phyloP scores from a whole-genome alignment of 2,329 filamentous ascomycete species.

The Didymella exigua region DNA sequence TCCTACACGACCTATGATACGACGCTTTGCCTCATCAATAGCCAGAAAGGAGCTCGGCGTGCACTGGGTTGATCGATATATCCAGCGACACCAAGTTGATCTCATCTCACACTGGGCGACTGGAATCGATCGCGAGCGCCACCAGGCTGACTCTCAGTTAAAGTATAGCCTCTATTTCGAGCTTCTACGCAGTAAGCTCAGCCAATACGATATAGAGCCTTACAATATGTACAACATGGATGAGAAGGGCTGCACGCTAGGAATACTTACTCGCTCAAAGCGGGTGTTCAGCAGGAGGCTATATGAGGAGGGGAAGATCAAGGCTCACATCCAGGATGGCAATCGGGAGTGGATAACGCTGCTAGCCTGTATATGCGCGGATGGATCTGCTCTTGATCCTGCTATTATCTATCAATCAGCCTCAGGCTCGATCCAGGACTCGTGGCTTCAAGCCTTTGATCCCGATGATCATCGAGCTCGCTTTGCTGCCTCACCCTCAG shows the following conservation, averaged over 20 bases:
- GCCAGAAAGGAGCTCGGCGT: conserved; percentile 17
- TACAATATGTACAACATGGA: background rate
- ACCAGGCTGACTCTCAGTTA: conserved; percentile 16
- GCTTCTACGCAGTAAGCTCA: conserved; percentile 8
- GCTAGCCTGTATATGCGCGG: background rate
- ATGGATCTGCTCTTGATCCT: background rate
- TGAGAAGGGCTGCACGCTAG: too few species aligned
- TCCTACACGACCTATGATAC: conserved; percentile 21
- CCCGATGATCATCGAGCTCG: background rate
- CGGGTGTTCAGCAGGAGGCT: too few species aligned
- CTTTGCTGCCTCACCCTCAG: background rate
- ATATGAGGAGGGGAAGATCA: too few species aligned
- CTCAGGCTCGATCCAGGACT: too few species aligned
- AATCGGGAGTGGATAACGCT: background rate
- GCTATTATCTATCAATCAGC: background rate
- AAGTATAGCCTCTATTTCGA: conserved; percentile 25
- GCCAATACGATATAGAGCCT: background rate
- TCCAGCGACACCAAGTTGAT: conserved; percentile 8
- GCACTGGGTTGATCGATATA: conserved; percentile 24
- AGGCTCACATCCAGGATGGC: background rate
- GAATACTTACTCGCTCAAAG: too few species aligned
- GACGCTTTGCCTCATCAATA: conserved; percentile 18
- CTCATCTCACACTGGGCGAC: conserved; percentile 22
- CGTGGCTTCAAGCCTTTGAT: background rate
- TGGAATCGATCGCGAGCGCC: conserved; percentile 19